Conservation (phyloP, 108 stramenopile species). For the Aurantiochytrium sp. region DNA sequence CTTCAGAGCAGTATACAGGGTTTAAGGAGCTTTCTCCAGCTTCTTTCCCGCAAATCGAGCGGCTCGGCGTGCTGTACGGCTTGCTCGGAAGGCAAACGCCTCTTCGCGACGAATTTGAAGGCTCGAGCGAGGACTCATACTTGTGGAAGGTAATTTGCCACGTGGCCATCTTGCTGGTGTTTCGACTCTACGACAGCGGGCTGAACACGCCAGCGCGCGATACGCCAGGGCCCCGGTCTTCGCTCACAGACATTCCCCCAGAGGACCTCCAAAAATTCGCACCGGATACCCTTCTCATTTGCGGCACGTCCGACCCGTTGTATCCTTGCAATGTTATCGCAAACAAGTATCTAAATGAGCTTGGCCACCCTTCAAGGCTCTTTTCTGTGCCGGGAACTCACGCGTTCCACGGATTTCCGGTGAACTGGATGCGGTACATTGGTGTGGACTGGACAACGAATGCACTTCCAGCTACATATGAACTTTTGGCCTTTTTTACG, state of each 20-base stretch:
- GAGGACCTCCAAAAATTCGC: background rate
- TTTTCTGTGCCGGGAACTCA: background rate
- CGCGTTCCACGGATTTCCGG: slow-evolving; percentile 17
- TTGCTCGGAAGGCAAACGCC: background rate
- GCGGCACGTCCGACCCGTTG: background rate
- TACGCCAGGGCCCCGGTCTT: background rate
- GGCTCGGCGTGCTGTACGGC: background rate
- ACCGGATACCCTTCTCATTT: background rate
- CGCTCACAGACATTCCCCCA: background rate
- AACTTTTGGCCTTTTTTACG: background rate
- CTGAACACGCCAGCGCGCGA: background rate
- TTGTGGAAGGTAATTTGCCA: background rate
- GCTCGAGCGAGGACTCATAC: background rate
- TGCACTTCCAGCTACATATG: background rate
- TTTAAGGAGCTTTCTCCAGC: background rate
- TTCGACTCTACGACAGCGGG: background rate
- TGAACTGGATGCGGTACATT: slow-evolving; percentile 13
- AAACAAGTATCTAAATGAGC: background rate
- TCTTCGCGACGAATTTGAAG: background rate
- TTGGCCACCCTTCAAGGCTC: background rate
- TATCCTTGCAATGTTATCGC: background rate
- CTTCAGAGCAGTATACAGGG: background rate
- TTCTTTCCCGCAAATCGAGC: background rate
- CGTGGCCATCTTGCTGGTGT: background rate
- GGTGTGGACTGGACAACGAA: background rate